Percentiles rank a stretch among this genome's conserved stretches.
Evolutionary conservation across 768 basidiomycete species (phyloP).

Genomic region (Xerocomus potaroensis): DNA sequence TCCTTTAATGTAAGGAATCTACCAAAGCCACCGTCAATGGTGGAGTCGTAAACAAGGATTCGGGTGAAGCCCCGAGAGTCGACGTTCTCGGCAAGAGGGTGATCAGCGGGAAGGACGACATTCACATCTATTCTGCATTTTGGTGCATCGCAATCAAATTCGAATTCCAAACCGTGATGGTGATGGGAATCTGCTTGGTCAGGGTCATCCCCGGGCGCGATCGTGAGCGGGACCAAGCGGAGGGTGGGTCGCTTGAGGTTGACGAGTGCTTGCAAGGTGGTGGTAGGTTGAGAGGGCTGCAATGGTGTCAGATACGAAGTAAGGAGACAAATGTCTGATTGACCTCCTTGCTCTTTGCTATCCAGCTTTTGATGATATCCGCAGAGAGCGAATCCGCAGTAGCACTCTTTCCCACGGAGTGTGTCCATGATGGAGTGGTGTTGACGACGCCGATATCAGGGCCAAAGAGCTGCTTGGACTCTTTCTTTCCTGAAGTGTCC

Average conservation of each 20-base stretch:
- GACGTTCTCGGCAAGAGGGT: conserved; percentile 48
- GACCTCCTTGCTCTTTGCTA: conserved; percentile 85
- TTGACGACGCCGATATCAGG: conserved; percentile 81
- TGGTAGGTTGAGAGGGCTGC: conserved; percentile 79
- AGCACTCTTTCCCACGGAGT: conserved; percentile 56
- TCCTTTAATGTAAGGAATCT: conserved; percentile 69
- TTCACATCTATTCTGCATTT: conserved; percentile 78
- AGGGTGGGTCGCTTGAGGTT: conserved; percentile 91
- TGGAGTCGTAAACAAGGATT: conserved; percentile 38
- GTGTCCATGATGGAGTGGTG: conserved; percentile 69
- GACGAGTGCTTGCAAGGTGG: conserved; percentile 89
- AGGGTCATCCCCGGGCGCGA: conserved; percentile 42
- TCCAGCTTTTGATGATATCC: conserved; percentile 78
- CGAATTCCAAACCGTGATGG: conserved; percentile 82
- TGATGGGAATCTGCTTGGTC: conserved; percentile 47
- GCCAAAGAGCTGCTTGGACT: conserved; percentile 77
- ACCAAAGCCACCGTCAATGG: conserved; percentile 82
- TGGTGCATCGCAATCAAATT: conserved; percentile 88
- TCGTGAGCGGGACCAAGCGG: conserved; percentile 61
- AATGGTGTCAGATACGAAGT: conserved; percentile 2
- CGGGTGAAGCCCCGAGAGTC: conserved; percentile 27
- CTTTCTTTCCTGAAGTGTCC: conserved; percentile 36
- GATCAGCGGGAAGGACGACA: conserved; percentile 63
- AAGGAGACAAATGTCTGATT: neutral
- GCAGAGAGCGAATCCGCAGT: conserved; percentile 71